Conservation (phyloP, 805 yeast species). For the Kluyveromyces siamensis region DNA sequence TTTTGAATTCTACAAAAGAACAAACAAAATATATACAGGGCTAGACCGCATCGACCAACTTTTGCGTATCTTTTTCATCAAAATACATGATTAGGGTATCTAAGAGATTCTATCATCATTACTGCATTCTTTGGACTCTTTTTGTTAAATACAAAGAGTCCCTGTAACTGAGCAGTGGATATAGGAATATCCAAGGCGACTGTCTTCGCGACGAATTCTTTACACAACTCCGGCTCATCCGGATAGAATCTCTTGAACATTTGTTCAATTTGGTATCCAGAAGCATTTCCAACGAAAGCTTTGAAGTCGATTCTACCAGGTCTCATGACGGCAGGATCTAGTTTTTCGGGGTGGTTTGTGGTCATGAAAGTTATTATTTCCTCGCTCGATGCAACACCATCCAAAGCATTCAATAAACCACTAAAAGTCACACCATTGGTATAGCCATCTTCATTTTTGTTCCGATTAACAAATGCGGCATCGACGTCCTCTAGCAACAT, state of each 20-base stretch:
- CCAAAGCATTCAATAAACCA: constrained; percentile 86
- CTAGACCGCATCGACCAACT: background rate
- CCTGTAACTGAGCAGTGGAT: constrained; percentile 93
- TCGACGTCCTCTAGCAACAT: constrained; percentile 86
- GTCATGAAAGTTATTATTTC: constrained; percentile 97
- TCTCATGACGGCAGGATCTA: constrained; percentile 87
- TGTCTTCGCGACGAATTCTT: constrained; percentile 34
- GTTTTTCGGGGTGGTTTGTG: constrained; percentile 89
- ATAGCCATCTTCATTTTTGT: constrained; percentile 71
- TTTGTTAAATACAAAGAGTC: constrained; percentile 87
- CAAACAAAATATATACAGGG: background rate
- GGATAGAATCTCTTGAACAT: constrained; percentile 90
- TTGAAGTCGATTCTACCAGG: constrained; percentile 93
- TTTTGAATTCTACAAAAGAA: background rate
- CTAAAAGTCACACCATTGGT: constrained; percentile 89
- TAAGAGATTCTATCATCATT: constrained; percentile 40
- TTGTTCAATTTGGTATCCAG: constrained; percentile 61
- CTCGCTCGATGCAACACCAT: constrained; percentile 96
- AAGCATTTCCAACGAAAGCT: constrained; percentile 78
- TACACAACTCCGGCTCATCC: constrained; percentile 44
- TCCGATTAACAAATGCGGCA: constrained; percentile 85
- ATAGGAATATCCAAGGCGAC: constrained; percentile 44
- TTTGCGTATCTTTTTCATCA: constrained; percentile 3
- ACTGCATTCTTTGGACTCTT: constrained; percentile 72
- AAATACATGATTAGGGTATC: constrained; percentile 29